Conservation (phyloP, 2,329 filamentous ascomycete genomes). For the Dissoconium aciculare region DNA sequence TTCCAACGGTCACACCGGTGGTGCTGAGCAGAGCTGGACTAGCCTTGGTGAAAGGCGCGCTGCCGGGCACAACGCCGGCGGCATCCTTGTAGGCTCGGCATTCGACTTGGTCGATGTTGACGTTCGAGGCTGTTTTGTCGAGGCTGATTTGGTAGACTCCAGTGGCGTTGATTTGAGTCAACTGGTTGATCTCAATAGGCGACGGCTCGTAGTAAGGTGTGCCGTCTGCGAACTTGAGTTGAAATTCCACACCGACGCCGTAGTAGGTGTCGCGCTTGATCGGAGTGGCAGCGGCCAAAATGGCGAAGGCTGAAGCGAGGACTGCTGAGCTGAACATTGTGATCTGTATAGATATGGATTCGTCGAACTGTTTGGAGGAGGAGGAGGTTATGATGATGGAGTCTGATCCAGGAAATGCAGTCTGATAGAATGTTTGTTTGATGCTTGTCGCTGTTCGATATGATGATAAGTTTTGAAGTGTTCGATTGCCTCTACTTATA, state of each 20-base stretch:
- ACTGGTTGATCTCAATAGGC: constrained; percentile 10
- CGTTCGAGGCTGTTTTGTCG: constrained; percentile 6
- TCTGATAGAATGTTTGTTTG: too few relatives aligned
- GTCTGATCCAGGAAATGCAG: too few relatives aligned
- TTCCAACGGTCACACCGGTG: constrained; percentile 3
- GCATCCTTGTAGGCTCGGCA: constrained; percentile 11
- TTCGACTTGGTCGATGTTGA: constrained; percentile 9
- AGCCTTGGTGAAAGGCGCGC: constrained; percentile 4
- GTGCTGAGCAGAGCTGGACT: constrained; percentile 4
- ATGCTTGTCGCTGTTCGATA: too few relatives aligned
- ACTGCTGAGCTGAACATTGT: constrained; percentile 3
- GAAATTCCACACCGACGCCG: constrained; percentile 8
- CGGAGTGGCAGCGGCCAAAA: constrained; percentile 3
- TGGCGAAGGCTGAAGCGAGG: constrained; percentile 2
- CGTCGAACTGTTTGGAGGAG: too few relatives aligned
- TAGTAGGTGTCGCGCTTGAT: constrained; percentile 7
- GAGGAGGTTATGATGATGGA: too few relatives aligned
- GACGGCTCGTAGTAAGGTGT: constrained; percentile 6
- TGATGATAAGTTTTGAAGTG: too few relatives aligned
- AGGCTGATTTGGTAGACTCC: constrained; percentile 4
- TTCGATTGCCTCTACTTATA: too few relatives aligned
- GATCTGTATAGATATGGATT: too few relatives aligned
- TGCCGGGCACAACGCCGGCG: constrained; percentile 6
- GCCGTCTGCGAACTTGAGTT: constrained; percentile 2
- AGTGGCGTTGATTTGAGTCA: constrained; percentile 5